A percentile compares a stretch with the other conserved stretches of the same genome.
Evolutionary conservation across 768 basidiomycete species (phyloP).

Genomic region (Boletus insuetus): DNA sequence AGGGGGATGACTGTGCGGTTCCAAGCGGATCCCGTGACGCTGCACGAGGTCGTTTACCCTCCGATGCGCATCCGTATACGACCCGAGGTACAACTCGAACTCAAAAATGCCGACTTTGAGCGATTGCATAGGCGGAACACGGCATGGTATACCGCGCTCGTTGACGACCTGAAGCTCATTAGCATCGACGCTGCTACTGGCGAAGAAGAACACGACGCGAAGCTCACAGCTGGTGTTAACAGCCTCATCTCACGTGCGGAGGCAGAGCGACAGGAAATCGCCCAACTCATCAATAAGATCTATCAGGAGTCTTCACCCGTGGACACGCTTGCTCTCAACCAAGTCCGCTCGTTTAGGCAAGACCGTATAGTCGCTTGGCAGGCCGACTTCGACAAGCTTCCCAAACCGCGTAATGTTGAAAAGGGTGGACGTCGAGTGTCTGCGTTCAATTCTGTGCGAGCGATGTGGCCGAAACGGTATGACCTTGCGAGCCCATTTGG

Average conservation of each 20-base stretch:
- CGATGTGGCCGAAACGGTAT: conserved; percentile 66
- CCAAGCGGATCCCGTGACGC: conserved; percentile 74
- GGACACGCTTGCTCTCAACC: conserved; percentile 86
- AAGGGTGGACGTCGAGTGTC: conserved; percentile 54
- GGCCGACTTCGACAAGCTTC: conserved; percentile 83
- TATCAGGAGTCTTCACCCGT: conserved; percentile 79
- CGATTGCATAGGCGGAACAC: conserved; percentile 68
- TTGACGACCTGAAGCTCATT: conserved; percentile 74
- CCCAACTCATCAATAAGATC: conserved; percentile 67
- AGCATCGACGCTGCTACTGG: conserved; percentile 78
- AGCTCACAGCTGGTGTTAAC: conserved; percentile 61
- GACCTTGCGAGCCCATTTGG: conserved; percentile 56
- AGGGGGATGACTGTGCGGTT: conserved; percentile 86
- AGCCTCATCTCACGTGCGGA: conserved; percentile 70
- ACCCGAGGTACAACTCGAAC: conserved; percentile 81
- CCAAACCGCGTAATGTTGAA: conserved; percentile 62
- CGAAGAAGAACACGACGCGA: conserved; percentile 67
- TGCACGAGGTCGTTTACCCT: conserved; percentile 89
- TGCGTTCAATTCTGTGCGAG: conserved; percentile 66
- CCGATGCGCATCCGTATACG: conserved; percentile 82
- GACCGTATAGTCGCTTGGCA: conserved; percentile 98
- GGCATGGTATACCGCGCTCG: conserved; percentile 70
- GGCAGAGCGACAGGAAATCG: conserved; percentile 70
- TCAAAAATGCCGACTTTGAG: conserved; percentile 92
- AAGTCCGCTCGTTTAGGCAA: conserved; percentile 82